Percentiles rank a stretch among this genome's conserved stretches.
phyloP scores from a whole-genome alignment of 2,329 filamentous ascomycete genomes.

The Nakataea oryzae region DNA sequence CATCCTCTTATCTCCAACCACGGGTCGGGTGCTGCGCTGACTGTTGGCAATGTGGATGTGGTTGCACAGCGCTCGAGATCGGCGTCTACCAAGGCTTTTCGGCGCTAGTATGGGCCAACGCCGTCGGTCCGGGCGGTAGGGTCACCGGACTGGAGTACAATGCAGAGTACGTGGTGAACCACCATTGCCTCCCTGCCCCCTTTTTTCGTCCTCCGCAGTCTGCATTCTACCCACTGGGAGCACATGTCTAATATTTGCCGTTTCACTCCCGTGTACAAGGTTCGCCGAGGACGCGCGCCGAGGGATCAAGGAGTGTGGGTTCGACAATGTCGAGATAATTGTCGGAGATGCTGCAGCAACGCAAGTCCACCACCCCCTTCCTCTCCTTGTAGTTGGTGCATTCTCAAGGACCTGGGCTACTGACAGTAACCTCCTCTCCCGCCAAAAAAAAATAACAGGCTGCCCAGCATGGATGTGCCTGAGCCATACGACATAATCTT shows the following conservation, averaged over 20 bases:
- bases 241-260: neutral
- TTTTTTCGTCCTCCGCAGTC: neutral
- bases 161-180: conserved; percentile 17
- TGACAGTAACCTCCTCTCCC: neutral
- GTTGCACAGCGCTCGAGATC: conserved; percentile 32
- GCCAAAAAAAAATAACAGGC: conserved; percentile 14
- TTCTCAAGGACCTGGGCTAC: neutral
- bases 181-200: neutral
- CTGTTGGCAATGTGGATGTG: neutral
- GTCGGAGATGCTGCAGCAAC: conserved; percentile 34
- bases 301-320: conserved; percentile 24
- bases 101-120: conserved; percentile 35
- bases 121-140: conserved; percentile 28
- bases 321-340: conserved; percentile 34
- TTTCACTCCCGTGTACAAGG: neutral
- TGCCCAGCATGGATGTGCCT: conserved; percentile 19
- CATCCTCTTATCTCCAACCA: neutral
- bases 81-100: conserved; percentile 39
- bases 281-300: conserved; percentile 27
- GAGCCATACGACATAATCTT: conserved; percentile 43
- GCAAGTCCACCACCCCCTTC: conserved; percentile 19
- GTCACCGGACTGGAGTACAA: conserved; percentile 36
- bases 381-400: no score
- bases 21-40: neutral
- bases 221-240: neutral